Evolutionary conservation across 495 filamentous ascomycete species (phyloP), one percentile per base, ranked within the genome.

Genomic region (Xylaria flabelliformis): DNA sequence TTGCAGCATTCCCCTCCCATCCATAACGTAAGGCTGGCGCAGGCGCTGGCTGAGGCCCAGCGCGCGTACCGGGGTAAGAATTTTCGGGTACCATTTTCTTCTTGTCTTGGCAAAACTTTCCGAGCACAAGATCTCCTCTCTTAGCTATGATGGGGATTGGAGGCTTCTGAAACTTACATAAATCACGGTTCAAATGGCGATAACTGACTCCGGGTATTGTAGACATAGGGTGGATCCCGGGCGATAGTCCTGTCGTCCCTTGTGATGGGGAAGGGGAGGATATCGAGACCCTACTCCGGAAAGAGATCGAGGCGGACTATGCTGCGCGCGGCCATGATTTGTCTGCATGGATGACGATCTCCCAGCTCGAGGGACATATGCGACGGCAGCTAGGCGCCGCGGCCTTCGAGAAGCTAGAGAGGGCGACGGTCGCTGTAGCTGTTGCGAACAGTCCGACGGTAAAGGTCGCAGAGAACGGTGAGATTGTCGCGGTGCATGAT

Each of bases 1-100:
- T 32, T 78, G 21, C 72, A 73, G 15, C 76, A 78, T 48, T 73
- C 72, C 10, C 64, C 67, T 10, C 63, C 72, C 19, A 15, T 76
- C 12, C 67, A 66, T 3, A 74, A 68, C 42, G 36, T 69, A 21
- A 58, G 64, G 8, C 67, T 72, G 24, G 74, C 74, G n/a, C 71
- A 42, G 48, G 72, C 76, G 2, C 24, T 78, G 9, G 74, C 68
- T 21, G 76, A 78, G 32, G 65, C 74, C 19, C 70, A 71, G 17
- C 63, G 56, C 9, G 70, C 73, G 44, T 78, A 55, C 42, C 72
- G 70, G 42, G 39, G 39, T 42, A 42, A 42, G 39, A 42, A 42
- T 13, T 42, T 1, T 42, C 10, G 2, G 39, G 0, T 3, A 2
- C 10, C 39, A 9, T 42, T 42, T 42, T 42, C 39, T 42, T 42